A percentile compares a stretch with the other conserved stretches of the same genome.
Conservation (phyloP, 441 rosid species). For the Erysimum cheiri region DNA sequence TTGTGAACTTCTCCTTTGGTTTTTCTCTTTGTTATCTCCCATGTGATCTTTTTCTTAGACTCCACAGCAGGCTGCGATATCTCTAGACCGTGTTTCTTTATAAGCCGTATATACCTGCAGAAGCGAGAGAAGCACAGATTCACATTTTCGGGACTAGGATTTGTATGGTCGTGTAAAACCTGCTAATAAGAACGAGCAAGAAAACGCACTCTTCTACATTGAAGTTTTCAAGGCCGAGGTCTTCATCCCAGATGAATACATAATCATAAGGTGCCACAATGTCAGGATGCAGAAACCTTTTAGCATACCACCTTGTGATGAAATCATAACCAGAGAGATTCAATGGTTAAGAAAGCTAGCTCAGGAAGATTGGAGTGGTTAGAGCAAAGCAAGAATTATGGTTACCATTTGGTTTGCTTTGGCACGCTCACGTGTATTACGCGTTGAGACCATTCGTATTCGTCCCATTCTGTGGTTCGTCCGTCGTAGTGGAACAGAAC, state of each 20-base stretch:
- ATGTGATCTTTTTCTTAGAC: constrained; percentile 76
- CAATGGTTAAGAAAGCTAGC: constrained; percentile 15
- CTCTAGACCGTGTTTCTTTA: constrained; percentile 89
- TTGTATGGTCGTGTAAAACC: background rate
- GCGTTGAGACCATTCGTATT: constrained; percentile 91
- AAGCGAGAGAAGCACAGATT: constrained; percentile 12
- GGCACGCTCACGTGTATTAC: constrained; percentile 87
- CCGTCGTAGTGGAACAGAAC: constrained; percentile 97
- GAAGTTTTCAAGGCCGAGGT: constrained; percentile 92
- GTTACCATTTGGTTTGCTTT: constrained; percentile 91
- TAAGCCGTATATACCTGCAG: constrained; percentile 78
- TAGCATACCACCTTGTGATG: constrained; percentile 94
- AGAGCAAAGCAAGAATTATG: background rate
- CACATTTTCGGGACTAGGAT: constrained; percentile 11
- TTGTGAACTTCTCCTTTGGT: constrained; percentile 91
- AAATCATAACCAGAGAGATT: constrained; percentile 20
- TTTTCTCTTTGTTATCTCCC: constrained; percentile 99
- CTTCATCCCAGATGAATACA: constrained; percentile 99
- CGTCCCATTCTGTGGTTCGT: constrained; percentile 87
- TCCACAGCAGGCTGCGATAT: constrained; percentile 97
- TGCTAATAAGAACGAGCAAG: constrained; percentile 7
- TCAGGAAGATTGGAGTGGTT: constrained; percentile 11
- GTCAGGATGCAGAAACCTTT: constrained; percentile 98
- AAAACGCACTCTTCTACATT: constrained; percentile 75
- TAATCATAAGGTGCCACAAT: constrained; percentile 93